A percentile compares a stretch with the other conserved stretches of the same genome.
Evolutionary conservation across 805 yeast genomes (phyloP).

Genomic region (Cyberlindnera xylosilytica): DNA sequence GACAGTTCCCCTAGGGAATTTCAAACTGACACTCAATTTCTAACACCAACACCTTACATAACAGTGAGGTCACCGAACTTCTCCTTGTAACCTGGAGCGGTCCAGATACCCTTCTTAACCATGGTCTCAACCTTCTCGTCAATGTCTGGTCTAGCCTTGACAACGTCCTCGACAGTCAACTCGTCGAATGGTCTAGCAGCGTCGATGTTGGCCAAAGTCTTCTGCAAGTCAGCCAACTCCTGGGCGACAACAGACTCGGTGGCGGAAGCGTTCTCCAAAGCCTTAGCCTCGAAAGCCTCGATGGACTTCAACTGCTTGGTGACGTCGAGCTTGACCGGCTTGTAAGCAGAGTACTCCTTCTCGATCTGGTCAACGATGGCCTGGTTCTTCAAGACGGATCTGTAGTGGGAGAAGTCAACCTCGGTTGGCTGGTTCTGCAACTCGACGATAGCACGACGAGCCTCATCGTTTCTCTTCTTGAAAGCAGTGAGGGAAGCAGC

Average conservation of each 20-base stretch:
- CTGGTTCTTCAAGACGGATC: conserved; percentile 74
- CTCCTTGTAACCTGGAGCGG: conserved; percentile 97
- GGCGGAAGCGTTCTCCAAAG: conserved; percentile 89
- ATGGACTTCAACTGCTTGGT: conserved; percentile 88
- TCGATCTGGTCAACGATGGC: conserved; percentile 79
- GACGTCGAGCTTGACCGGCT: conserved; percentile 82
- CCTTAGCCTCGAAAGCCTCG: conserved; percentile 91
- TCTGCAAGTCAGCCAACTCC: conserved; percentile 81
- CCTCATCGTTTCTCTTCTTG: conserved; percentile 98
- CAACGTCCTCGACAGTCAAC: conserved; percentile 92
- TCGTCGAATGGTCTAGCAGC: conserved; percentile 97
- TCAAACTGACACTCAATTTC: background rate
- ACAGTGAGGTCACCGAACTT: conserved; percentile 96
- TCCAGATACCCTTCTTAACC: conserved; percentile 97
- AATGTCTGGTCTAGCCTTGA: conserved; percentile 95
- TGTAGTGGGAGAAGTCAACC: conserved; percentile 83
- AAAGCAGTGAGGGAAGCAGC: conserved; percentile 84
- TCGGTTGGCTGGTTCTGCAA: conserved; percentile 68
- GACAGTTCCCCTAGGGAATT: conserved; percentile 5
- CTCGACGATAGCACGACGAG: conserved; percentile 74
- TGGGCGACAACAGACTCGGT: conserved; percentile 86
- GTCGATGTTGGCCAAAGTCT: conserved; percentile 90
- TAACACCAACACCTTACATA: conserved; percentile 45
- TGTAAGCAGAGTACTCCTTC: conserved; percentile 68
- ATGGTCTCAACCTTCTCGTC: conserved; percentile 92